A percentile compares a stretch with the other conserved stretches of the same genome.
Conservation (phyloP, 495 filamentous ascomycete genomes). For the Daldinia loculata region DNA sequence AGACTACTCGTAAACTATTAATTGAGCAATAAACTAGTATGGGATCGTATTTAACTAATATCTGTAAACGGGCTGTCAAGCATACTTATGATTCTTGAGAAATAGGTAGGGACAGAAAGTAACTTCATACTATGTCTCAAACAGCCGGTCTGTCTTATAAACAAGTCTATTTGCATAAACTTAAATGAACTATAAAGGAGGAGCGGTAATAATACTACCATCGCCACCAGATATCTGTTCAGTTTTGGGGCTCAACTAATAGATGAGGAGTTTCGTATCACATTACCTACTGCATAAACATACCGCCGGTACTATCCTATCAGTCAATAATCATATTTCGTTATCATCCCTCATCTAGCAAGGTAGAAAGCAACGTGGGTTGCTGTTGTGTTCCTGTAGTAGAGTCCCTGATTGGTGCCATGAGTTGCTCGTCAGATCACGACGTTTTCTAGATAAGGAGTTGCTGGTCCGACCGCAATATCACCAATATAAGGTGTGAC, state of each 20-base stretch:
- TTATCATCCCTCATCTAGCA: constrained; percentile 5
- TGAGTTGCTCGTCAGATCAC: constrained; percentile 18
- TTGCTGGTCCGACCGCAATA: constrained; percentile 15
- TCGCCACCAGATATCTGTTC: too few species aligned
- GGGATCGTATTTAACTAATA: too few species aligned
- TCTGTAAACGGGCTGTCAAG: too few species aligned
- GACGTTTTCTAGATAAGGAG: constrained; percentile 18
- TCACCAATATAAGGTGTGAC: constrained; percentile 6
- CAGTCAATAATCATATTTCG: constrained; percentile 10
- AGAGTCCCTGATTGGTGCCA: constrained; percentile 23
- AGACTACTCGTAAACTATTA: too few species aligned
- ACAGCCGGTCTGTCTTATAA: too few species aligned
- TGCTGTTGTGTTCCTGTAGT: constrained; percentile 16
- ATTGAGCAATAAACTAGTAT: too few species aligned
- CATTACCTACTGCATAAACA: constrained; percentile 8
- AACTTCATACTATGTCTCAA: too few species aligned
- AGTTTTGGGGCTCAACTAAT: neutral
- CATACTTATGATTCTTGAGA: too few species aligned
- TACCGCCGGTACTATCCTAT: constrained; percentile 4
- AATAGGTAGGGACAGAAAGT: too few species aligned
- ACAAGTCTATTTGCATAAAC: too few species aligned
- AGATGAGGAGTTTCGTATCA: constrained; percentile 16
- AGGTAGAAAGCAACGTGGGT: constrained; percentile 1
- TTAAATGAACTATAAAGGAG: too few species aligned
- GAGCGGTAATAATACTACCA: too few species aligned